phyloP scores from a whole-genome alignment of 23 red algal species.

The Gracilaria gracilis region DNA sequence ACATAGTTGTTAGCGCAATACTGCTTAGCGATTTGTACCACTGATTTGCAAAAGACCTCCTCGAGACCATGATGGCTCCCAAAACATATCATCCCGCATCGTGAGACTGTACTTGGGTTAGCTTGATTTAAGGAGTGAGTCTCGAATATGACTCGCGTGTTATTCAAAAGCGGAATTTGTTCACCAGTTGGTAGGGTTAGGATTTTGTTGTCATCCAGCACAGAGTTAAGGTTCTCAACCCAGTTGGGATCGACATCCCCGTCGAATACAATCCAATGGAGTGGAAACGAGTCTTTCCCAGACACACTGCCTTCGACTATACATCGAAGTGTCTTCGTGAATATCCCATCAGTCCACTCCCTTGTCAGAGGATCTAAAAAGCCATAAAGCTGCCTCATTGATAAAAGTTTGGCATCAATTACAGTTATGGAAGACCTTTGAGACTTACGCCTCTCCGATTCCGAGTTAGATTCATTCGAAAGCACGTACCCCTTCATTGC shows the following conservation, averaged over 20 bases:
- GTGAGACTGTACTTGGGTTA: slow-evolving; percentile 70
- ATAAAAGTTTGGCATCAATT: slow-evolving; percentile 74
- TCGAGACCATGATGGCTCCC: neutral
- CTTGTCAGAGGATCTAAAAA: slow-evolving; percentile 67
- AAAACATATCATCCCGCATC: slow-evolving; percentile 86
- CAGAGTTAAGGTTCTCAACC: slow-evolving; percentile 80
- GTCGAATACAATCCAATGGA: slow-evolving; percentile 78
- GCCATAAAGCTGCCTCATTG: slow-evolving; percentile 63
- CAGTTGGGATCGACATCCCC: slow-evolving; percentile 85
- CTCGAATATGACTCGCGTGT: slow-evolving; percentile 70
- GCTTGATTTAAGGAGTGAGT: slow-evolving; percentile 60
- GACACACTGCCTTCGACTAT: slow-evolving; percentile 6
- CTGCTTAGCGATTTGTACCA: slow-evolving; percentile 16
- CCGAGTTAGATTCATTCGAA: neutral
- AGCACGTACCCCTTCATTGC: slow-evolving; percentile 24
- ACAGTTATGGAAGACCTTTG: slow-evolving; percentile 36
- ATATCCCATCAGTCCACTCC: slow-evolving; percentile 82
- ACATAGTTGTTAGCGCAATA: neutral
- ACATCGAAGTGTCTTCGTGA: slow-evolving; percentile 54
- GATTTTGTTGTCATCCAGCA: slow-evolving; percentile 78
- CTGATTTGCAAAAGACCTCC: slow-evolving; percentile 11
- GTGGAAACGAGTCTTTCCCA: neutral
- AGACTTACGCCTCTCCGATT: neutral
- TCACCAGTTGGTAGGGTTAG: slow-evolving; percentile 75
- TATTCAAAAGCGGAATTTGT: slow-evolving; percentile 60